phyloP scores from a whole-genome alignment of 176 grass and related monocot species.

The Juncus inflexus region DNA sequence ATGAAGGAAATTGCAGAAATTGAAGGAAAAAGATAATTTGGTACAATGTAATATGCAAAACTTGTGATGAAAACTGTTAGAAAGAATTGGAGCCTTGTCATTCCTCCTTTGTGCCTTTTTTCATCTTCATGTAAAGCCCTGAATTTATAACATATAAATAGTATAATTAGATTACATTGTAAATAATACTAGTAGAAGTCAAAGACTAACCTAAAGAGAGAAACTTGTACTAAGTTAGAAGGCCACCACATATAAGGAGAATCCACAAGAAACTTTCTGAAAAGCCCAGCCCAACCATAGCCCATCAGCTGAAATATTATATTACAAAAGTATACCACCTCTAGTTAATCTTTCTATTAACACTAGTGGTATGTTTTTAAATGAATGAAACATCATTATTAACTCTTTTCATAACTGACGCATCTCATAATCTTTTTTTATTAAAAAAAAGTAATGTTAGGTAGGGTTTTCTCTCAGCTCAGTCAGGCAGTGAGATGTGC shows the following conservation, averaged over 20 bases:
- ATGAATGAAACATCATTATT: no score
- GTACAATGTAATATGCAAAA: slow-evolving; percentile 76
- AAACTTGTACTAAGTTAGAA: slow-evolving; percentile 61
- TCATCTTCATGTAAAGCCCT: slow-evolving; percentile 80
- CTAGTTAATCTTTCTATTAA: no score
- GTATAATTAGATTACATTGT: neutral
- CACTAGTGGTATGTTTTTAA: no score
- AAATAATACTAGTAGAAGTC: neutral
- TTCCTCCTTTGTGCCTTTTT: slow-evolving; percentile 47
- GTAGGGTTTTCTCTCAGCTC: no score
- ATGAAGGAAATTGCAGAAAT: slow-evolving; percentile 51
- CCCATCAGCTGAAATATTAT: slow-evolving; percentile 51
- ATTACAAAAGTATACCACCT: neutral
- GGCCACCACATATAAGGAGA: slow-evolving; percentile 98
- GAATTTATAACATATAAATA: neutral
- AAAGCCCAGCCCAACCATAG: slow-evolving; percentile 82
- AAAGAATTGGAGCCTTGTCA: slow-evolving; percentile 71
- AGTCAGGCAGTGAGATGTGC: no score
- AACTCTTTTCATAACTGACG: no score
- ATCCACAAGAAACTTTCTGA: slow-evolving; percentile 67
- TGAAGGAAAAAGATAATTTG: slow-evolving; percentile 68
- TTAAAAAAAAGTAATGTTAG: no score
- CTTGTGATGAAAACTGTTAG: slow-evolving; percentile 45
- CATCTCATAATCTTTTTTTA: no score
- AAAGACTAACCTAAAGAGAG: slow-evolving; percentile 52